A percentile compares a stretch with the other conserved stretches of the same genome.
Conservation (phyloP, 1,284 basidiomycete species). For the Tausonia pullulans region DNA sequence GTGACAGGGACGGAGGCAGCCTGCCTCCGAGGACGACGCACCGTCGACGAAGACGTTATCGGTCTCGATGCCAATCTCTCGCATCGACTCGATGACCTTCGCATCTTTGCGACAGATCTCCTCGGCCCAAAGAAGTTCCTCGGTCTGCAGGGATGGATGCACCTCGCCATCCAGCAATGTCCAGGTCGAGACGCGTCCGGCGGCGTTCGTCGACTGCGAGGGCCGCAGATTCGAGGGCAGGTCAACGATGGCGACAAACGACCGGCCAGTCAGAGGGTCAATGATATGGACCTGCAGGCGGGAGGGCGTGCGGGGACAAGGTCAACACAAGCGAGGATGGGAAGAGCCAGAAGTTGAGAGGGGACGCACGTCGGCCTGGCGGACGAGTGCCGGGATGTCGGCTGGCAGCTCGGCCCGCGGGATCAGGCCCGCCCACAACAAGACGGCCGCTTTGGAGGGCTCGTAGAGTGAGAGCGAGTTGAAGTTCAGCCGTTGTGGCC, state of each 20-base stretch:
- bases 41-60: conserved; percentile 34
- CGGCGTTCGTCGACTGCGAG: conserved; percentile 17
- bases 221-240: conserved; percentile 29
- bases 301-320: background rate
- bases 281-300: conserved; percentile 32
- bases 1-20: background rate
- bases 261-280: conserved; percentile 31
- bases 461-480: conserved; percentile 32
- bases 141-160: conserved; percentile 38
- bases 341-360: background rate
- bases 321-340: background rate
- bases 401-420: conserved; percentile 25
- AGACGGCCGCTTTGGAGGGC: conserved; percentile 30
- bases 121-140: conserved; percentile 39
- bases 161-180: conserved; percentile 31
- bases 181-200: conserved; percentile 25
- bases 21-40: conserved; percentile 11
- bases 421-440: conserved; percentile 30
- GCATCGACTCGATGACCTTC: conserved; percentile 32
- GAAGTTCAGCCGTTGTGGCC: conserved; percentile 25
- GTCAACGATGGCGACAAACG: conserved; percentile 32
- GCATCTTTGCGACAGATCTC: conserved; percentile 33
- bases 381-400: conserved; percentile 19
- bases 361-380: conserved; percentile 30
- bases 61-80: conserved; percentile 35